phyloP scores from a whole-genome alignment of 441 rosid species.

The Jatropha multifida region DNA sequence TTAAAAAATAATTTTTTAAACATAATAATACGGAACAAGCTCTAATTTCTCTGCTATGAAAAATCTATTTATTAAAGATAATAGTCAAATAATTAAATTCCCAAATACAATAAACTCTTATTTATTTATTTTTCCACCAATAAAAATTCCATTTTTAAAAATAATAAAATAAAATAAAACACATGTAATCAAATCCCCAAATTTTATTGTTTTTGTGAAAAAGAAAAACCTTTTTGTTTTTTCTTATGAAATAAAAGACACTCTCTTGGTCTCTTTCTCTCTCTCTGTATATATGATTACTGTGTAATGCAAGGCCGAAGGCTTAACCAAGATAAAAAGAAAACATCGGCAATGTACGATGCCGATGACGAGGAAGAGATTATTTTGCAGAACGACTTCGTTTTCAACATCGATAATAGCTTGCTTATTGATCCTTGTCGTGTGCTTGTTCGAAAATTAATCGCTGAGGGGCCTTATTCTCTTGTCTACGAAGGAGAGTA shows the following conservation, averaged over 20 bases:
- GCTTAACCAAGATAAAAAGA: background rate
- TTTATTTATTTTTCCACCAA: no score
- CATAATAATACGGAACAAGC: no score
- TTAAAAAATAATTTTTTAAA: no score
- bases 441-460: conserved; percentile 34
- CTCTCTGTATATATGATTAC: conserved; percentile 21
- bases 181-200: background rate
- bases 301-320: conserved; percentile 25
- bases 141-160: no score
- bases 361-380: conserved; percentile 26
- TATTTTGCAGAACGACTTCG: conserved; percentile 27
- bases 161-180: background rate
- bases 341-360: conserved; percentile 4
- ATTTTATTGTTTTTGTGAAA: background rate
- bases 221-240: background rate
- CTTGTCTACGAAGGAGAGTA: conserved; percentile 51
- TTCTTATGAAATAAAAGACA: background rate
- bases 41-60: no score
- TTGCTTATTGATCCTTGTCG: conserved; percentile 41
- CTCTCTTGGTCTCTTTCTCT: conserved; percentile 13
- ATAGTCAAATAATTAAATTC: no score
- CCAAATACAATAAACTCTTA: no score
- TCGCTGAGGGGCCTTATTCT: conserved; percentile 47
- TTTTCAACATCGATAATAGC: conserved; percentile 37
- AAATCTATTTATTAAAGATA: no score